phyloP scores from a whole-genome alignment of 805 yeast genomes.

The Deakozyma indianensis region DNA sequence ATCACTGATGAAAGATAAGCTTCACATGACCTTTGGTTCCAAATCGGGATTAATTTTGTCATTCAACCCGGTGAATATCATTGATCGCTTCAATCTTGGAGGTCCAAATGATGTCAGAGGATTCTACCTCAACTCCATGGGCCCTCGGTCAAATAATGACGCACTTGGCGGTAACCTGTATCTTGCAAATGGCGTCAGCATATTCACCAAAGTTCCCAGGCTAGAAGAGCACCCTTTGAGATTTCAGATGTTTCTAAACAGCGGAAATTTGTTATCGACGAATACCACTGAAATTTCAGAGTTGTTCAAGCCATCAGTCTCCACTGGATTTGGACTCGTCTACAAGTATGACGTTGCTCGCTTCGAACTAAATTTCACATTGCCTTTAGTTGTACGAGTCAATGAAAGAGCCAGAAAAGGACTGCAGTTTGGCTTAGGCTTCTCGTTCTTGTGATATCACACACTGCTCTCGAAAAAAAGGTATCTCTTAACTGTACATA shows the following conservation, averaged over 20 bases:
- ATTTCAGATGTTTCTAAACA: constrained; percentile 48
- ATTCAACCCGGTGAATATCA: constrained; percentile 20
- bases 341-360: constrained; percentile 53
- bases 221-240: constrained; percentile 35
- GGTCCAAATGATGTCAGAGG: constrained; percentile 66
- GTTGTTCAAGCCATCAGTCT: constrained; percentile 29
- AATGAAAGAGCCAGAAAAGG: constrained; percentile 46
- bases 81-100: constrained; percentile 75
- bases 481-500: neutral
- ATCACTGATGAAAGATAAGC: neutral
- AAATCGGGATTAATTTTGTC: neutral
- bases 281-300: neutral
- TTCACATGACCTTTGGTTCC: neutral
- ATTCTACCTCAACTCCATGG: constrained; percentile 51
- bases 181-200: constrained; percentile 39
- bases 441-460: constrained; percentile 40
- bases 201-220: constrained; percentile 49
- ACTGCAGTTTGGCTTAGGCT: constrained; percentile 50
- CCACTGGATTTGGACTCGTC: constrained; percentile 46
- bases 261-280: constrained; percentile 30
- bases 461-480: constrained; percentile 4
- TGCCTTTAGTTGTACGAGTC: constrained; percentile 41
- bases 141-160: constrained; percentile 41
- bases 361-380: constrained; percentile 48
- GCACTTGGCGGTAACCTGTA: constrained; percentile 56